Evolutionary conservation across 495 filamentous ascomycete genomes (phyloP).

Genomic region (Daldinia loculata): DNA sequence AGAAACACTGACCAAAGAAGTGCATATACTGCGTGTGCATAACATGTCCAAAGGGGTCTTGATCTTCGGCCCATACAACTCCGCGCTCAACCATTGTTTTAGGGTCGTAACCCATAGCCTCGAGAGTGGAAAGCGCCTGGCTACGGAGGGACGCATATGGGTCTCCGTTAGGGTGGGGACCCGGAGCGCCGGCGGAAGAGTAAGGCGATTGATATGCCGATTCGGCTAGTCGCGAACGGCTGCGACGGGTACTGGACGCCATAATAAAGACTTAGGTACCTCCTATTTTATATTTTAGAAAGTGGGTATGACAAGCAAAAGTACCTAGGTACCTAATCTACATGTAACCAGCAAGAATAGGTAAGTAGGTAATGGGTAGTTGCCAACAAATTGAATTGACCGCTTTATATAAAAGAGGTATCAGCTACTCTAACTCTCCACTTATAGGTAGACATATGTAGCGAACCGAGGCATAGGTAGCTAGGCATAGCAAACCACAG

Average conservation of each 20-base stretch:
- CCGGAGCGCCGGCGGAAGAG: conserved; percentile 39
- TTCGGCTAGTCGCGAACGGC: conserved; percentile 24
- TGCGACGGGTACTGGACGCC: neutral
- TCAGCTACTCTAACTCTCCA: no score
- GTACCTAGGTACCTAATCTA: no score
- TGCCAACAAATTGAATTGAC: neutral
- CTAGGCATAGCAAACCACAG: neutral
- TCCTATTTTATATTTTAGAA: no score
- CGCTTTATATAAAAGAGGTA: neutral
- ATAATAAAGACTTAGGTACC: neutral
- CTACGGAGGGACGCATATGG: conserved; percentile 43
- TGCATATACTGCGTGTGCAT: conserved; percentile 46
- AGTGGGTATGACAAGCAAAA: no score
- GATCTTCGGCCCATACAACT: conserved; percentile 48
- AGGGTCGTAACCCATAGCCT: conserved; percentile 49
- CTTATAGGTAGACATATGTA: neutral
- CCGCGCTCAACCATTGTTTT: conserved; percentile 48
- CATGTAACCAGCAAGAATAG: neutral
- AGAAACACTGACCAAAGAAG: conserved; percentile 43
- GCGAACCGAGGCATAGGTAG: neutral
- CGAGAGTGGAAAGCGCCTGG: conserved; percentile 42
- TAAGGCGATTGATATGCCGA: conserved; percentile 47
- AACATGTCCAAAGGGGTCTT: conserved; percentile 48
- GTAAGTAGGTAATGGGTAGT: neutral
- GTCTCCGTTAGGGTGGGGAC: conserved; percentile 44